Conservation (phyloP, 306 rosid genomes). For the Glycine soja region DNA sequence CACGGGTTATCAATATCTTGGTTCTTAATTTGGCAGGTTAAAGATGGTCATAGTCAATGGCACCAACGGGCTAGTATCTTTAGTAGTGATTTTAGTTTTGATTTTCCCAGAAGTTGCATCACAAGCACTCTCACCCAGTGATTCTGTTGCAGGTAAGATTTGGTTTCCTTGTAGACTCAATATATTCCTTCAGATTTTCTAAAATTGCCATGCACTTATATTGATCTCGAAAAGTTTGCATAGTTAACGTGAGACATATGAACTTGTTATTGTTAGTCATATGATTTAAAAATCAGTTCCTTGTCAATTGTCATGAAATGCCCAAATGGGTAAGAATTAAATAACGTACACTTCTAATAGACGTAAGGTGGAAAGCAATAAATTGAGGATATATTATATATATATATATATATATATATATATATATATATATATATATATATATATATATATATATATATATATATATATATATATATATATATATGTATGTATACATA, state of each 20-base stretch:
- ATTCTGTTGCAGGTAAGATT: constrained; percentile 53
- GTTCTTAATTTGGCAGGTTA: constrained; percentile 41
- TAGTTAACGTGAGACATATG: constrained; percentile 10
- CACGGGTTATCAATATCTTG: background rate
- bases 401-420: too few species aligned
- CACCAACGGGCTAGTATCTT: constrained; percentile 15
- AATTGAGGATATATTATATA: too few species aligned
- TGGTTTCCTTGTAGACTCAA: background rate
- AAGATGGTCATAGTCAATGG: constrained; percentile 53
- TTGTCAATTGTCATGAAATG: constrained; percentile 11
- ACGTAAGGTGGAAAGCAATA: background rate
- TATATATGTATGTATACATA: too few species aligned
- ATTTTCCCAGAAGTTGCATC: constrained; percentile 53
- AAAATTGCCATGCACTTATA: background rate
- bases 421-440: too few species aligned
- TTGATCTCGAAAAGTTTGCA: background rate
- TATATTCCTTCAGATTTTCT: too few species aligned
- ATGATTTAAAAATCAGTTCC: constrained; percentile 21
- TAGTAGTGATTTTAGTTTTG: constrained; percentile 41
- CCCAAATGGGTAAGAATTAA: constrained; percentile 12
- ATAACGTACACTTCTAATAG: constrained; percentile 30
- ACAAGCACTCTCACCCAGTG: constrained; percentile 45
- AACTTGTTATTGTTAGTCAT: constrained; percentile 15
- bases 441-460: too few species aligned
- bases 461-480: too few species aligned